phyloP scores from a whole-genome alignment of 164 flowering plant species.

The Kingdonia uniflora region DNA sequence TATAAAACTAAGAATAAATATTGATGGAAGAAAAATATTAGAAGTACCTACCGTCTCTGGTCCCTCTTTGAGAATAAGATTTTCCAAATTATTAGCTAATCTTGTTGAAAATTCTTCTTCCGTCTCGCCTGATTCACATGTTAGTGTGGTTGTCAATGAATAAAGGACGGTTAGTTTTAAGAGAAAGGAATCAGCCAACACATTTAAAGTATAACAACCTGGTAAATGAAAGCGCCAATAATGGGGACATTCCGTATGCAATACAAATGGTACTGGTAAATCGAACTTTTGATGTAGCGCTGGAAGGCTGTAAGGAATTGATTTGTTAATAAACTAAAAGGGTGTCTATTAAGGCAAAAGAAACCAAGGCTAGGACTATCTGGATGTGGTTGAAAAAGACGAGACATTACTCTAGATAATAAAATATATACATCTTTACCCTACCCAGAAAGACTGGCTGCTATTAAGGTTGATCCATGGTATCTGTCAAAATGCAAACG shows the following conservation, averaged over 20 bases:
- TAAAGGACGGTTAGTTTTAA: background rate
- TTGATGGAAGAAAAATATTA: background rate
- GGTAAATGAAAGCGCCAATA: slow-evolving; percentile 94
- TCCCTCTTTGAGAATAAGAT: slow-evolving; percentile 91
- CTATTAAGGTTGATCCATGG: slow-evolving; percentile 90
- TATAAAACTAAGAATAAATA: background rate
- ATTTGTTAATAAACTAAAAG: slow-evolving; percentile 2
- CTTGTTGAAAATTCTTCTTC: slow-evolving; percentile 94
- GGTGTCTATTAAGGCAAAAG: background rate
- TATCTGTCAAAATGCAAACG: slow-evolving; percentile 43
- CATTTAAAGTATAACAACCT: slow-evolving; percentile 33
- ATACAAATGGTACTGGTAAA: slow-evolving; percentile 86
- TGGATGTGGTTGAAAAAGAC: no score
- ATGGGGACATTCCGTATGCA: slow-evolving; percentile 97
- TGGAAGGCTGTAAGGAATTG: slow-evolving; percentile 49
- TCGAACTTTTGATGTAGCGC: slow-evolving; percentile 90
- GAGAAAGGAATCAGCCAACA: background rate
- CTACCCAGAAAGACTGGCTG: slow-evolving; percentile 98
- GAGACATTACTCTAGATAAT: no score
- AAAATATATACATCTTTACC: background rate
- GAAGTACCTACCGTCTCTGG: slow-evolving; percentile 72
- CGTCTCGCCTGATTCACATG: slow-evolving; percentile 56
- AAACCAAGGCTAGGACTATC: no score
- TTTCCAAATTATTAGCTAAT: slow-evolving; percentile 81
- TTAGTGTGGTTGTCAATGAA: background rate